phyloP scores from a whole-genome alignment of 306 rosid genomes.

The Fragaria ananassa region DNA sequence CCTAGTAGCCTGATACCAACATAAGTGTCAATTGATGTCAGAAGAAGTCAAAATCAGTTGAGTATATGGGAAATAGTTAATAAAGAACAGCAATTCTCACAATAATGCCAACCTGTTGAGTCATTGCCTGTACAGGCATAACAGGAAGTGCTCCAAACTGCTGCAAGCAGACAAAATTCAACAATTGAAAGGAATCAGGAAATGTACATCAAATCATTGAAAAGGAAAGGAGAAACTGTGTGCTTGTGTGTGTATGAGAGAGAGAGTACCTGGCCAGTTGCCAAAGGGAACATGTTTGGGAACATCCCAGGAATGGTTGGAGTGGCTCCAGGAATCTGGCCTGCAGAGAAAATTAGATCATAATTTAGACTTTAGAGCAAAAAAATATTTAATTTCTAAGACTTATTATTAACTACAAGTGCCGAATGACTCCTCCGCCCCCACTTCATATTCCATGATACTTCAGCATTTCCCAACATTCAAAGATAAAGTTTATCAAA shows the following conservation, averaged over 20 bases:
- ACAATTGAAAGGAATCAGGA: neutral
- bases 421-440: constrained; percentile 32
- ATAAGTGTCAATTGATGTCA: neutral
- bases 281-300: constrained; percentile 80
- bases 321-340: constrained; percentile 76
- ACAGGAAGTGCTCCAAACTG: constrained; percentile 83
- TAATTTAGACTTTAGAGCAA: constrained; percentile 27
- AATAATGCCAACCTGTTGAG: constrained; percentile 71
- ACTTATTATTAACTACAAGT: constrained; percentile 20
- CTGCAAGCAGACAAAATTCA: constrained; percentile 37
- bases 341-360: constrained; percentile 47
- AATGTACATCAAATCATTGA: neutral
- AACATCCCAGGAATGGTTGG: constrained; percentile 91
- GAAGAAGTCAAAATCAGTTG: neutral
- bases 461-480: constrained; percentile 37
- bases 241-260: neutral
- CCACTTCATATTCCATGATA: constrained; percentile 30
- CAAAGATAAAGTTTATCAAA: constrained; percentile 28
- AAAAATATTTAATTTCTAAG: constrained; percentile 17
- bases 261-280: constrained; percentile 73
- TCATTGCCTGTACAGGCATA: constrained; percentile 99
- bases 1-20: constrained; percentile 71
- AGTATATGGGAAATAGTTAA: neutral
- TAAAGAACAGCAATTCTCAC: neutral
- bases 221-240: neutral